Evolutionary conservation across 306 rosid genomes (phyloP), one percentile per base, ranked within the genome.

Genomic region (Mimosa bimucronata): DNA sequence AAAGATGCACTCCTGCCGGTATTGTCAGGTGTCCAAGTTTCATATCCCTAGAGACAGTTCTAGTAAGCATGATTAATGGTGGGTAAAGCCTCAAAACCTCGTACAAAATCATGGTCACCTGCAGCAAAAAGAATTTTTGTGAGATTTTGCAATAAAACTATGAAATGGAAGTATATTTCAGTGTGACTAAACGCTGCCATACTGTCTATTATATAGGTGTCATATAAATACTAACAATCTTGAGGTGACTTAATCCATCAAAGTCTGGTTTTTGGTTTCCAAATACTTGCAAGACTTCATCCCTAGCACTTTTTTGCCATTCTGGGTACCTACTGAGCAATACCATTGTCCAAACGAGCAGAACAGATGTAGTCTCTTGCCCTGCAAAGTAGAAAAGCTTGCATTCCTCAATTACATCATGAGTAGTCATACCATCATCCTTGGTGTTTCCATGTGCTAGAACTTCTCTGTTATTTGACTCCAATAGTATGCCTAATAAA

Each of bases 71-170:
- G 14, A 37, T 1, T 9, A 9, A 12, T 0, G 92, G 78, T 7
- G 92, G 84, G 10, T 92, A 92, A 78, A 92, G 44, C 62, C 97
- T 82, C 0, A 90, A 69, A 80, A 85, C 92, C 78, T 92, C 91
- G 0, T 87, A 48, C 23, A 90, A 38, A 81, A 87, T 77, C 92
- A 88, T 90, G 19, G 75, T 84, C 40, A 90, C 79, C 92, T 92
- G 82, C 30, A 4, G 16, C 72, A 57, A 26, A 2, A 15, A 1
- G 6, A 68, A 21, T 40, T 9, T 5, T 14, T 4, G 5, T 13
- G 3, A 19, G 60, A 53, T 53, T 53, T 53, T 53, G 26, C 21
- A 50, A 48, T 14, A 15, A 14, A 48, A 48, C 0, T 14, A 15
- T 48, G 37, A 5, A 2, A 34, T 34, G 38, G 5, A 34, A 34